These are phyloP conservation scores for Carallia pectinifolia DNA, from an alignment of 345 rosid species.

Conservation along the genomic window DNA sequence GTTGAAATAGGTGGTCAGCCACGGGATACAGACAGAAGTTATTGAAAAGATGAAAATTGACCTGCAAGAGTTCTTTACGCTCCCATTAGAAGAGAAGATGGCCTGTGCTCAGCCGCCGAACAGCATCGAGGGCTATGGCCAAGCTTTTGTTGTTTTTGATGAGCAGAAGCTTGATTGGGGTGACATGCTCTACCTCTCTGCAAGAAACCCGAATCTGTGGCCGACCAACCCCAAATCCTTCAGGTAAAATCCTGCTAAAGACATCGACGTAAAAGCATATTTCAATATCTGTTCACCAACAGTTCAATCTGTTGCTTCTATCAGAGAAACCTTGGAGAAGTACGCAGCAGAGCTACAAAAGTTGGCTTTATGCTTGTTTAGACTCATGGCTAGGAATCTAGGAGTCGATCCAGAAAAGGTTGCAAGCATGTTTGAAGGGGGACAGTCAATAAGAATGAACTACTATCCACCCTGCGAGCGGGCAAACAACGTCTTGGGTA, in stretches of 20 bases:
- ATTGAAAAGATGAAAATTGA: constrained; percentile 41
- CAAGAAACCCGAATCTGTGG: constrained; percentile 36
- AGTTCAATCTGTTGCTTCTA: neutral
- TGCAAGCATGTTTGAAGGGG: constrained; percentile 28
- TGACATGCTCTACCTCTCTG: constrained; percentile 43
- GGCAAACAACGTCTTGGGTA: constrained; percentile 35
- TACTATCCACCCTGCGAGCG: constrained; percentile 41
- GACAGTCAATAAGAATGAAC: constrained; percentile 42
- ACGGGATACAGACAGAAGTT: constrained; percentile 32
- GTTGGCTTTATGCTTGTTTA: constrained; percentile 19
- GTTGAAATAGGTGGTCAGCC: constrained; percentile 38
- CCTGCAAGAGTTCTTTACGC: constrained; percentile 35
- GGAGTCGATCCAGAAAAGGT: constrained; percentile 25
- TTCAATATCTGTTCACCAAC: neutral
- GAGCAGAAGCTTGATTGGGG: constrained; percentile 59
- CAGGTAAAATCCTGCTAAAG: constrained; percentile 20
- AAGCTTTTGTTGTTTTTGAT: constrained; percentile 48
- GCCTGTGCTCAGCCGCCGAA: constrained; percentile 33
- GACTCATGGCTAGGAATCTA: constrained; percentile 34
- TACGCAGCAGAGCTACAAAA: constrained; percentile 30
- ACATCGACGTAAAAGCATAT: neutral
- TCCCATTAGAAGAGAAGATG: constrained; percentile 43
- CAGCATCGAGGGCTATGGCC: constrained; percentile 50
- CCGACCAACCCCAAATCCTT: constrained; percentile 37
- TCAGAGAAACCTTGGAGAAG: constrained; percentile 29